Base-by-base conservation (phyloP, 768 basidiomycete genomes). In the Collybia nuda region DNA sequence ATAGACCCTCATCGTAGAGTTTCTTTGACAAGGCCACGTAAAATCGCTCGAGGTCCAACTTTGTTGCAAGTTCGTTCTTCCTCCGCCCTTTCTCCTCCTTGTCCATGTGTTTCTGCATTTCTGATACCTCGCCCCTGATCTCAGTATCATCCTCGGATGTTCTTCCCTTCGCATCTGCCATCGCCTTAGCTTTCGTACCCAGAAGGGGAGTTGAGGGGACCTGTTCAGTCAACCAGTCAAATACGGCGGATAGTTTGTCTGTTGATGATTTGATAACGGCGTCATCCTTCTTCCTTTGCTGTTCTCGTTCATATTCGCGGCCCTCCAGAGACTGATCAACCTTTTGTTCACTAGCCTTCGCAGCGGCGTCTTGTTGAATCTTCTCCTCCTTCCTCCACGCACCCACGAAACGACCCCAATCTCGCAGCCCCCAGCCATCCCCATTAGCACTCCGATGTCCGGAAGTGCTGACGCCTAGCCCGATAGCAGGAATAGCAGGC, bases 1-100 rank as follows among this genome's bases (percentile, higher is more conserved):
- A 97, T 61, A 94, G 68, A 9, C 96, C 96, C 63, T 97, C 93
- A 51, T 98, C 90, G 58, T 94, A 93, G 70, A 99, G 68, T 71
- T 92, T 96, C 67, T 88, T 80, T 56, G 89, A 82, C 40, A 98
- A 67, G 5, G 94, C 90, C 28, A 97, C 78, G 66, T 96, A 96
- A 67, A 99, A 91, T 59, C 85, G 73, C 64, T 95, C 93, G 62
- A 98, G 68, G 62, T 93, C 90, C 59, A 81, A 79, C 69, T 88
- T 88, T 50, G 77, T 78, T 46, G 72, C 76, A 12, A 86, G 61
- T 52, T 88, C 86, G 29, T 75, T 78, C 60, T 62, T 74, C 55
- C 58, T 56, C 48, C 62, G 57, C 53, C 57, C 59, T 44, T 60
- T 56, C 53, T 60, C 67, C 43, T 56, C 49, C 54, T 65, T 56